Conservation (phyloP, 2,329 filamentous ascomycete species). For the Colletotrichum scovillei region DNA sequence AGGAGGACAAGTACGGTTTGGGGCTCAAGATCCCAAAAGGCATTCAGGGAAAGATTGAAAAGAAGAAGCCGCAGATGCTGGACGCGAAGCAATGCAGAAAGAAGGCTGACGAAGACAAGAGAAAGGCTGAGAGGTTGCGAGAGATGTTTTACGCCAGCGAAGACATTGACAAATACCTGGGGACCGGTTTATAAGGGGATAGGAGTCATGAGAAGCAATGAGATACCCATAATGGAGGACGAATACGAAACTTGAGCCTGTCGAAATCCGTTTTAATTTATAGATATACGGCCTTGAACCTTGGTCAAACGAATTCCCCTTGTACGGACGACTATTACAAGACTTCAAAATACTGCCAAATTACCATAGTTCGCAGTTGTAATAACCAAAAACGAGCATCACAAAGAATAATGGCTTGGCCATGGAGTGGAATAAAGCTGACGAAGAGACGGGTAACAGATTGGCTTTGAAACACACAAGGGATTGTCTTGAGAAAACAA, state of each 20-base stretch:
- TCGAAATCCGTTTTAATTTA: neutral
- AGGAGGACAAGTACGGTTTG: constrained; percentile 80
- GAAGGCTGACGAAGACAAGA: constrained; percentile 70
- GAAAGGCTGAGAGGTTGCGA: constrained; percentile 71
- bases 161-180: constrained; percentile 82
- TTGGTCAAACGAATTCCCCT: neutral
- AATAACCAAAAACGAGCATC: neutral
- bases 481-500: constrained; percentile 2
- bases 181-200: constrained; percentile 41
- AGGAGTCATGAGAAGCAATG: neutral
- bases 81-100: constrained; percentile 78
- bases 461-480: constrained; percentile 17
- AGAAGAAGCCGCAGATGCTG: constrained; percentile 60
- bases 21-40: constrained; percentile 63
- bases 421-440: neutral
- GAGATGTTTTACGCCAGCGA: constrained; percentile 79
- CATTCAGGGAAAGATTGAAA: constrained; percentile 51
- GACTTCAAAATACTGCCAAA: neutral
- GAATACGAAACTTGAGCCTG: too few species aligned
- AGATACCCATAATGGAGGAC: constrained; percentile 13
- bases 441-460: neutral
- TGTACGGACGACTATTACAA: neutral
- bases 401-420: neutral
- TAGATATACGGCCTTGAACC: neutral
- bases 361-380: neutral